Base-by-base conservation (phyloP, 768 basidiomycete genomes). In the Basidioascus undulatus region DNA sequence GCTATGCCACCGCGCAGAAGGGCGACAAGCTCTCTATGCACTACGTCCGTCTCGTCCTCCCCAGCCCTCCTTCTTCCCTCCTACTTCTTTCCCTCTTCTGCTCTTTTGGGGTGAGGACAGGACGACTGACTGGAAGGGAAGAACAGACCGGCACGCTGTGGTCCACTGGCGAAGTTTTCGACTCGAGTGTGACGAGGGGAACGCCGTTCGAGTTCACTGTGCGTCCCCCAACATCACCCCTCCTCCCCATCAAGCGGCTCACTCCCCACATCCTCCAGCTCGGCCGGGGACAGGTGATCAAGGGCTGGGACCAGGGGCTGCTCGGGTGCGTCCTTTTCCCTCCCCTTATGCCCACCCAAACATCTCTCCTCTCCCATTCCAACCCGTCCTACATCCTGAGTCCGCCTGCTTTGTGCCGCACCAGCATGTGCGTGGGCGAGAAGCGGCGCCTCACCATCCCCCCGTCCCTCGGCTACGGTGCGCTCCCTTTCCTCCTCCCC, bases 361-460 rank as follows among this genome's bases (percentile, higher is more conserved):
- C n/a, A n/a, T n/a, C n/a, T n/a, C n/a, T n/a, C n/a, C n/a, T 24
- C 3, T 3, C 10, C 31, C 25, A 35, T 26, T 23, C 24, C 6
- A 4, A 24, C 37, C 6, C 30, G 20, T 32, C 12, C 9, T 33
- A 16, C 13, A 26, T 5, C 18, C 18, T 32, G 6, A 5, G 34
- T 6, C 6, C 19, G 18, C 34, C 4, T 28, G 16, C 26, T 16
- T 11, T 11, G n/a, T 53, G 5, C 39, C 58, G 12, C 42, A 57
- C 8, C 54, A 55, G 26, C 40, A 57, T 57, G 54, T 59, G 56
- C 43, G 37, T 56, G 16, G 40, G 44, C n/a, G 57, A 59, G 48
- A 57, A 55, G 49, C 44, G 58, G 23, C 55, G 49, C 42, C 49
- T 62, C 35, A 56, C 55, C 16, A 62, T 62, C 39, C 61, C 61